phyloP scores from a whole-genome alignment of 495 filamentous ascomycete genomes.

The Astrocystis sublimbata region DNA sequence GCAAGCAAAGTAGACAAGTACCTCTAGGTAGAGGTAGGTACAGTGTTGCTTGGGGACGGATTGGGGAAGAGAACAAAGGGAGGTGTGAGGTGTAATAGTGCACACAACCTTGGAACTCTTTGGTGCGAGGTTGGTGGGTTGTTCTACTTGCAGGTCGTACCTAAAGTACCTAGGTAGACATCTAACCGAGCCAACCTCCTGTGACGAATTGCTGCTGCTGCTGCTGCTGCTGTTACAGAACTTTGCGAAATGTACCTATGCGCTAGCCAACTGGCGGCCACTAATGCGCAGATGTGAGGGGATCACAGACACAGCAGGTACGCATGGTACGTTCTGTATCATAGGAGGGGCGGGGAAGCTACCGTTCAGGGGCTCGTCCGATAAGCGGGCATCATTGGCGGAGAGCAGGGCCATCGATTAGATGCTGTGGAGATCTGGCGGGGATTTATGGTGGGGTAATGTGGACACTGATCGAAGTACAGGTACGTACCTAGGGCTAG shows the following conservation, averaged over 20 bases:
- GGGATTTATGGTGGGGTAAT: not conserved
- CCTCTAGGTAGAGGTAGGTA: too few species aligned
- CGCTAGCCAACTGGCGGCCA: conserved; percentile 10
- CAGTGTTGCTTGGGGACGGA: too few species aligned
- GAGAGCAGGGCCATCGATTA: not conserved
- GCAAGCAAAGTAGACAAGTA: too few species aligned
- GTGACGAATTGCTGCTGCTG: not conserved
- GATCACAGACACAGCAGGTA: not conserved
- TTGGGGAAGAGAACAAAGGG: conserved; percentile 12
- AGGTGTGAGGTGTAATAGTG: conserved; percentile 10
- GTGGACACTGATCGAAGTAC: too few species aligned
- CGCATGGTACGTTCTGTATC: not conserved
- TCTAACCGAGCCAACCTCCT: too few species aligned
- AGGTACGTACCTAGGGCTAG: too few species aligned
- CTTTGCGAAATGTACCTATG: not conserved
- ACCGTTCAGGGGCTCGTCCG: conserved; percentile 7
- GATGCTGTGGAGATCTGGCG: conserved; percentile 4
- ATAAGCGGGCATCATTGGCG: not conserved
- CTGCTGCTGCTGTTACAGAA: not conserved
- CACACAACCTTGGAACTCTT: too few species aligned
- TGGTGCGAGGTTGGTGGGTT: conserved; percentile 14
- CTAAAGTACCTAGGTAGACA: too few species aligned
- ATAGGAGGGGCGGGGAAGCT: conserved; percentile 1
- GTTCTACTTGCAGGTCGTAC: conserved; percentile 14
- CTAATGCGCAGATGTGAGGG: conserved; percentile 10